Base-by-base conservation (phyloP, 768 basidiomycete genomes). In the Hemileccinum rubropunctum region DNA sequence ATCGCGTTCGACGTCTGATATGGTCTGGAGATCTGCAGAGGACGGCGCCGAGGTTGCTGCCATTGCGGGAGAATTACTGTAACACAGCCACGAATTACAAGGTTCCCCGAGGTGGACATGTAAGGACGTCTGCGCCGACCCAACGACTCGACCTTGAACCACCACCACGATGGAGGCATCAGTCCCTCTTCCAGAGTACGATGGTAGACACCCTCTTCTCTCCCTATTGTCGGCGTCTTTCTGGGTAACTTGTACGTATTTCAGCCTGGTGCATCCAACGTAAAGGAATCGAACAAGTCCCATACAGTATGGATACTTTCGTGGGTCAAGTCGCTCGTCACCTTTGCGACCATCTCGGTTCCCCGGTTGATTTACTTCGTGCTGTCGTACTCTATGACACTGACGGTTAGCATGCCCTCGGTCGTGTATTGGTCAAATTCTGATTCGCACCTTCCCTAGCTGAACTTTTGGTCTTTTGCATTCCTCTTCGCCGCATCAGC, bases 381-480 rank as follows among this genome's bases (percentile, higher is more conserved):
- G 12, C 76, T 93, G 21, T 91, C 90, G 11, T 93, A 92, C 63
- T 91, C 91, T 5, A 84, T 93, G 81, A 94, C 91, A 1, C 74
- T 94, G 56, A 92, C 90, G 48, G 91, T 91, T 62, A 41, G 81
- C 60, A 21, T 20, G 35, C 45, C 49, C 54, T 42, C 15, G 7
- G 51, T 46, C 15, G 8, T 33, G 28, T 20, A 17, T 26, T 2
- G 26, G 32, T 35, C 38, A 17, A n/a, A 23, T 28, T 15, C 35
- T 57, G 41, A 56, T n/a, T 7, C 27, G 40, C 28, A 42, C 48
- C 17, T 38, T 52, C 66, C 23, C 28, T 65, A 95, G 83, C 80
- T 98, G 40, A 91, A 91, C 58, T 97, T 97, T 68, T 93, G 91
- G 79, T 89, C 88, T 37, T 86, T 98, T 57, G 86, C 87, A 6